Base-by-base conservation (phyloP, 192 early-diverging fungal genomes). In the Coemansia sp. region DNA sequence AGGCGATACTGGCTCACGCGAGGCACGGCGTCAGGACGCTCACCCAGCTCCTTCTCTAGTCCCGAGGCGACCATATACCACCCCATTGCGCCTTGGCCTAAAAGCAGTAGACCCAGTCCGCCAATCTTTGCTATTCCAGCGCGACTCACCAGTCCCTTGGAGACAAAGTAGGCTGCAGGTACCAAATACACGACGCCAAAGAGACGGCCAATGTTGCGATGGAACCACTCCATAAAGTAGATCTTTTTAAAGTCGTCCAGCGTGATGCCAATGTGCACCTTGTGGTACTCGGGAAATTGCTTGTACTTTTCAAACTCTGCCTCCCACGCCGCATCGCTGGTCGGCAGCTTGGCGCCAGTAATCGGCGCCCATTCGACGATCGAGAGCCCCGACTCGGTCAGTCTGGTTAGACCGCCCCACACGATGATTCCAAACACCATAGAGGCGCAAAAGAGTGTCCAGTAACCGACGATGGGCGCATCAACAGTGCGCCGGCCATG, bases 61-160 rank as follows among this genome's bases (percentile, higher is more conserved):
- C 97, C 97, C 66, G 92, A 94, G 41, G 93, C 90, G 23, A 99
- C 97, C 97, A 99, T 99, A 75, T 94, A 96, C 97, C 97, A 99
- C 63, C 97, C 97, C 71, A 99, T 86, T 12, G 90, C 85, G 34
- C 97, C 97, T 87, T 94, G 93, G 69, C 90, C 91, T 45, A 91
- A 86, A 21, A 94, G 73, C 51, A 94, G 65, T 32, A 80, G 75
- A 50, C 89, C 88, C 32, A 93, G 84, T 10, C 86, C 87, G 53
- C 85, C 77, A 15, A 87, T 84, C 58, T 88, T 87, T 37, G 84
- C 86, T 14, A 75, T 78, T 42, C 92, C 91, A 0, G 77, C 68
- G 44, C 76, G 85, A 14, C 91, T 86, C 86, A 97, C 90, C 74
- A 89, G 87, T 4, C 96, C 94, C 44, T 87, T 86, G 37, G 85